Conservation (phyloP, 2,329 filamentous ascomycete species). For the Basipetospora sp. region DNA sequence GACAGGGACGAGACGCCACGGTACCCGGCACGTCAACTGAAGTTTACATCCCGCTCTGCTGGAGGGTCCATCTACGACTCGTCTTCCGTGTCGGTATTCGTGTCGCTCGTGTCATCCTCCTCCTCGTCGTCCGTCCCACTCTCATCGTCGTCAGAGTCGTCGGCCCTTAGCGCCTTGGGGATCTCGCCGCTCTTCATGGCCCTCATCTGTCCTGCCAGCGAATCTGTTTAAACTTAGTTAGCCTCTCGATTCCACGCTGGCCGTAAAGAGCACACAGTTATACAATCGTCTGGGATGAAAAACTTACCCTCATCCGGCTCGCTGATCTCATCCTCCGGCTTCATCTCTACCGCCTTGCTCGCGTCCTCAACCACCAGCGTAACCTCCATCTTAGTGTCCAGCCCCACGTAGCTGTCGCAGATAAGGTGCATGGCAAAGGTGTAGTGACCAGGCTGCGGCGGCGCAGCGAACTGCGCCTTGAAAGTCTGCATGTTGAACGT, state of each 20-base stretch:
- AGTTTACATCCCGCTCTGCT: no score
- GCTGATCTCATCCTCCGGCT: slow-evolving; percentile 85
- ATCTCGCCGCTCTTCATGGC: slow-evolving; percentile 60
- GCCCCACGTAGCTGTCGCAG: slow-evolving; percentile 88
- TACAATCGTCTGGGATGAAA: no score
- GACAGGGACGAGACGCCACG: background rate
- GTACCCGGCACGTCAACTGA: no score
- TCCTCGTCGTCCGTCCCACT: slow-evolving; percentile 65
- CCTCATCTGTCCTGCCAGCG: slow-evolving; percentile 79
- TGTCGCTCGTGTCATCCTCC: slow-evolving; percentile 50
- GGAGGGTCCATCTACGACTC: slow-evolving; percentile 35
- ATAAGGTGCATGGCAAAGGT: slow-evolving; percentile 88
- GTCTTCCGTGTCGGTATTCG: slow-evolving; percentile 53
- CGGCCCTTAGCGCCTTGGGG: slow-evolving; percentile 35
- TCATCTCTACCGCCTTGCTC: slow-evolving; percentile 65
- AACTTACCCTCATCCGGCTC: slow-evolving; percentile 90
- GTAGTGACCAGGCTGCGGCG: slow-evolving; percentile 81
- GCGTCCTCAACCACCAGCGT: slow-evolving; percentile 80
- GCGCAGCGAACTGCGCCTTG: slow-evolving; percentile 93
- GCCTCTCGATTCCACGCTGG: slow-evolving; percentile 4
- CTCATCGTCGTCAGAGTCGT: slow-evolving; percentile 56
- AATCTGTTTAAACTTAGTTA: slow-evolving; percentile 39
- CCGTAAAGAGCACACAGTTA: no score
- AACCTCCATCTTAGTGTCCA: slow-evolving; percentile 84
- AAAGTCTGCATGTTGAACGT: slow-evolving; percentile 92